Evolutionary conservation across 768 basidiomycete genomes (phyloP), one percentile per base, ranked within the genome.

Genomic region (Leccinum aurantiacum): DNA sequence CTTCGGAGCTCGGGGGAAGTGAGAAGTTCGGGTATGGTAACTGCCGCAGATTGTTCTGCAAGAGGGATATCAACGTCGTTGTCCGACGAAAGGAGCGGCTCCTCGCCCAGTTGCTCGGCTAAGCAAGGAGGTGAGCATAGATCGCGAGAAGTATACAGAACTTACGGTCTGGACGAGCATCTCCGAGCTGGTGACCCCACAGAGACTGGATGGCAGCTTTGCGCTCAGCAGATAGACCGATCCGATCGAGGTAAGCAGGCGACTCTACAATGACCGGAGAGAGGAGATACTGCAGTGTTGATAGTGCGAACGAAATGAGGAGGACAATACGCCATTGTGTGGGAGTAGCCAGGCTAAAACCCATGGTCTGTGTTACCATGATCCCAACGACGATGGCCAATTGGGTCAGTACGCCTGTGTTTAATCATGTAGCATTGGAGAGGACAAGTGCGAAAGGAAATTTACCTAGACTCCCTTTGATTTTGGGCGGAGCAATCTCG

Each of bases 371-470:
- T 1, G 94, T 90, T n/a, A 85, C 71, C 80, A 96, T 87, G 63
- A 97, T 89, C 29, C 92, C 92, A 56, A 92, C 74, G 35, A 96
- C 92, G 67, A 96, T 89, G 41, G 83, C 85, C 27, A 95, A 76
- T 65, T 94, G 93, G 1, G 89, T 91, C 29, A 94, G 78, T 27
- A 93, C 88, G 22, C 90, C 90, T 91, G 60, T 19, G 53, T 9
- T 19, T 4, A 19, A 15, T 14, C 27, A 56, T 59, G 50, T 31
- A 51, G 58, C 6, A 7, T 24, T 48, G 19, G 17, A 44, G 7
- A 50, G 27, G 35, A 53, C 54, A 15, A 4, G 49, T 6, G 13
- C 2, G 38, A 33, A n/a, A 50, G 4, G 0, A 17, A 4, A 70
- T 81, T 25, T 61, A 86, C 91, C 92, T 62, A 94, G 77, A 57